A percentile compares a stretch with the other conserved stretches of the same genome.
Evolutionary conservation across 192 early-diverging fungal genomes (phyloP).

Genomic region (Gryganskiella cystojenkinii): DNA sequence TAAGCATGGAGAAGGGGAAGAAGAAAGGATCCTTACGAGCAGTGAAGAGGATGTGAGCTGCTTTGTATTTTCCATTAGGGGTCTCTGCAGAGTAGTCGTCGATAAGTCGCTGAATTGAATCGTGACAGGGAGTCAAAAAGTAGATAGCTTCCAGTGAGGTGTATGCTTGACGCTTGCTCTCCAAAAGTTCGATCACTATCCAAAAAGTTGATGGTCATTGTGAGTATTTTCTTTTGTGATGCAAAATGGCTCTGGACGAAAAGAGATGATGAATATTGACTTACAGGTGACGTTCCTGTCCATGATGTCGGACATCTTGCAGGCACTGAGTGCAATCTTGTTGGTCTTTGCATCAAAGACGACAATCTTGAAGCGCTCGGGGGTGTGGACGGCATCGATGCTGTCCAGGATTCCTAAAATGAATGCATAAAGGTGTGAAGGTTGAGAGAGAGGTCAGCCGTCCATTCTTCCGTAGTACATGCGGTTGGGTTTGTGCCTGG

Average conservation of each 20-base stretch:
- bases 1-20: too few species aligned
- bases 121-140: conserved; percentile 67
- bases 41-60: conserved; percentile 70
- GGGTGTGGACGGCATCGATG: conserved; percentile 79
- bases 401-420: conserved; percentile 72
- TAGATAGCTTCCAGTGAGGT: conserved; percentile 70
- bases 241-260: too few species aligned
- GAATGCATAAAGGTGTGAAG: neutral
- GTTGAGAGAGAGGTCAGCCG: neutral
- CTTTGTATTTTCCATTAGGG: conserved; percentile 66
- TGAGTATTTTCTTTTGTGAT: too few species aligned
- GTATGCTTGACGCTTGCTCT: conserved; percentile 67
- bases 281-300: conserved; percentile 76
- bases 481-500: neutral
- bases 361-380: conserved; percentile 84
- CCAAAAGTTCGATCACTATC: conserved; percentile 73
- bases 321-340: conserved; percentile 76
- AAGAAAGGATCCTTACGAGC: conserved; percentile 52
- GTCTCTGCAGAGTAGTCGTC: conserved; percentile 63
- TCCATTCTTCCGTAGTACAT: neutral
- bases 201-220: too few species aligned
- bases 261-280: neutral
- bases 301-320: conserved; percentile 80
- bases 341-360: conserved; percentile 81
- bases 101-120: conserved; percentile 67